Base-by-base conservation (phyloP, 139 green algal species). In the Ostreobium quekettii region DNA sequence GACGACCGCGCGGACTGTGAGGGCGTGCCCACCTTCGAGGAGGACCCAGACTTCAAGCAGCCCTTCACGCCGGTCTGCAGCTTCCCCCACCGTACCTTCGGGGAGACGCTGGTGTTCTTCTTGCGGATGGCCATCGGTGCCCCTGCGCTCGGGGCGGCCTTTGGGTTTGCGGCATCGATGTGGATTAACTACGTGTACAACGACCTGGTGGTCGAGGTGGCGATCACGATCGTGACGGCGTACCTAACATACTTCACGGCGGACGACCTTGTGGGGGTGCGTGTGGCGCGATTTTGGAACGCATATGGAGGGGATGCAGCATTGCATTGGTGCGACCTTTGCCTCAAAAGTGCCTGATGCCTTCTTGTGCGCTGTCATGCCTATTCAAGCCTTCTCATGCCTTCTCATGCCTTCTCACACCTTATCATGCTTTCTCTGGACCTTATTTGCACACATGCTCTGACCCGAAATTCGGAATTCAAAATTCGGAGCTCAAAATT, bases 1-100 rank as follows among this genome's bases (percentile, higher is more conserved):
- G 86, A 92, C 64, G 86, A 85, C 70, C 78, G 77, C 8, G 85
- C 84, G 24, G 83, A 74, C 53, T n/a, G n/a, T n/a, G 79, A 83
- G 0, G 47, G 85, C 1, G 85, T 83, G 61, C 26, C 78, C 37
- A 67, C 83, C 4, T 72, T 85, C 29, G 28, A 56, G 36, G 67
- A 74, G 49, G 37, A n/a, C n/a, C n/a, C n/a, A n/a, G n/a, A n/a
- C n/a, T n/a, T n/a, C n/a, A n/a, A n/a, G n/a, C n/a, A n/a, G n/a
- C n/a, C n/a, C n/a, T n/a, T n/a, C n/a, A n/a, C n/a, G n/a, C n/a
- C 46, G 32, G 64, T 64, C 59, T 36, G 60, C 38, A 29, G 32
- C 2, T 71, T 68, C 6, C 49, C 63, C 19, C 19, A 30, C 1
- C 60, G 75, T 24, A 60, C 39, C n/a, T 71, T 46, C 26, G 67